Evolutionary conservation across 2,329 filamentous ascomycete species (phyloP), one percentile per base, ranked within the genome.

Genomic region (Sporothrix schenckii): DNA sequence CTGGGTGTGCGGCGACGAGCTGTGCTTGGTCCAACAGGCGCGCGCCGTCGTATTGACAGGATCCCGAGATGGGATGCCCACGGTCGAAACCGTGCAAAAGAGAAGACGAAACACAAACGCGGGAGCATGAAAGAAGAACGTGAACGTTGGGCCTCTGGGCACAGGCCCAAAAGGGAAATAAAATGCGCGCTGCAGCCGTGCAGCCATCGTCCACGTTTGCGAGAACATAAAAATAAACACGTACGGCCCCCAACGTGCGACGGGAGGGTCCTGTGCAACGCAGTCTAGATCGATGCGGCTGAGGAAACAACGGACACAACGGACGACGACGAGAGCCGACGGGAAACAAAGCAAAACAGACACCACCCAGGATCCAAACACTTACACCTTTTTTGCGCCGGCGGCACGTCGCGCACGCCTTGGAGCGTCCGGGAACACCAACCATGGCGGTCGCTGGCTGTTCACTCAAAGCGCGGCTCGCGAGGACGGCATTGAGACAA

Each of bases 341-440:
- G n/a, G 4, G 13, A 5, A 21, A 41, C 7, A 39, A 47, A 10
- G 30, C 14, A 49, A 50, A n/a, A n/a, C 54, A 69, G 19, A 63
- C 27, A 11, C 47, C 49, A 63, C 13, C 68, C 19, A 41, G 30
- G 11, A 7, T 21, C 56, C n/a, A 30, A 56, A 27, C 16, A 73
- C 73, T 72, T 68, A 74, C 73, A 52, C 73, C 73, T 69, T 74
- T 74, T 68, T 74, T 74, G 69, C 73, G 73, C 44, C 72, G 70
- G 34, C 73, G 73, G 56, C 73, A 74, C 19, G 73, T 74, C 68
- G 72, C 56, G 69, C 73, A 74, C 27, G 73, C 73, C 69, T 74
- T 74, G 44, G 73, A 74, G n/a, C 73, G 73, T 63, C 73, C 73
- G 2, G 73, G 73, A 70, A 74, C 73, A 39, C 73, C 73, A 58